Evolutionary conservation across 495 filamentous ascomycete genomes (phyloP).

Genomic region (Aspergillus indologenus): DNA sequence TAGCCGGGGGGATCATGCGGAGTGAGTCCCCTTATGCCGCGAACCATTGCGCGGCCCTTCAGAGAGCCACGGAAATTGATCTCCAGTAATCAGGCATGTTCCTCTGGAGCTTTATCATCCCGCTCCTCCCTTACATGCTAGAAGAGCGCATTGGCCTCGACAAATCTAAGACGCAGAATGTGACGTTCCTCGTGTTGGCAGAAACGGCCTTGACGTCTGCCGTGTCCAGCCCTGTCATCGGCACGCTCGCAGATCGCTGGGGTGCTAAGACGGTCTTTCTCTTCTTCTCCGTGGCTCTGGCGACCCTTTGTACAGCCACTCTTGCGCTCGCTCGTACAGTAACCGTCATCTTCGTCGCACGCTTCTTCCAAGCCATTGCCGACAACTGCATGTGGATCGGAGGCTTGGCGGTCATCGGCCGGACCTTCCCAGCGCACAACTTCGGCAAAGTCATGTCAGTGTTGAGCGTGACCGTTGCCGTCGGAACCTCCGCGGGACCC

Average conservation of each 20-base stretch:
- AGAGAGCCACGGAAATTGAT: background rate
- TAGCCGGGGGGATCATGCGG: slow-evolving; percentile 5
- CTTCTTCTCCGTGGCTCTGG: slow-evolving; percentile 17
- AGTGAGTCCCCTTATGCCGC: background rate
- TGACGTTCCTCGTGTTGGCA: slow-evolving; percentile 22
- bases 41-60: background rate
- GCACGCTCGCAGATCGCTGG: slow-evolving; percentile 19
- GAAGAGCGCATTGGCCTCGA: slow-evolving; percentile 24
- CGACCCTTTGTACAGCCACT: slow-evolving; percentile 17
- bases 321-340: slow-evolving; percentile 17
- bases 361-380: slow-evolving; percentile 27
- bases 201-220: slow-evolving; percentile 21
- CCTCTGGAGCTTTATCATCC: slow-evolving; percentile 27
- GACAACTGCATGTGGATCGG: slow-evolving; percentile 32
- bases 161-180: slow-evolving; percentile 16
- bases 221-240: slow-evolving; percentile 22
- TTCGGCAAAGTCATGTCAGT: slow-evolving; percentile 28
- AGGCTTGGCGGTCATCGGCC: slow-evolving; percentile 29
- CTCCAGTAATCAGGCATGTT: background rate
- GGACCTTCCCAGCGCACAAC: slow-evolving; percentile 28
- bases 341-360: slow-evolving; percentile 22
- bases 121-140: slow-evolving; percentile 25
- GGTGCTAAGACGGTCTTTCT: slow-evolving; percentile 22
- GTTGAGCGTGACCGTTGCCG: slow-evolving; percentile 16
- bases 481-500: slow-evolving; percentile 24